Base-by-base conservation (phyloP, 176 grass and related monocot species). In the Pontederia crassipes region DNA sequence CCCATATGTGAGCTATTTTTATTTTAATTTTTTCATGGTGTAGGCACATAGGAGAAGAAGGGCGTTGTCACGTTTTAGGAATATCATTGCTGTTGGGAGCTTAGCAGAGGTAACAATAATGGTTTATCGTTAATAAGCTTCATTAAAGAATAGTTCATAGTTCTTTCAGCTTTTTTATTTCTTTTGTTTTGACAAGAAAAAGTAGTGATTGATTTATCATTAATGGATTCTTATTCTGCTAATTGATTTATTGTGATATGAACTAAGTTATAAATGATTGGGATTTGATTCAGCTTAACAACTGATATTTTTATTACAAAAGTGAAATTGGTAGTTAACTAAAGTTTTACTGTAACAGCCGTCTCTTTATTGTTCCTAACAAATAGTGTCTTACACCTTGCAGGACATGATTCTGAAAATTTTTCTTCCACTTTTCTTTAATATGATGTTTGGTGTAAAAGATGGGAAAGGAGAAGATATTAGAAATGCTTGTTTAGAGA, bases 401-500 rank as follows among this genome's bases (percentile, higher is more conserved):
- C 73, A 90, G 92, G 75, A 81, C 50, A 63, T 88, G 62, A 96
- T 49, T 57, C 74, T 80, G 75, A 96, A 85, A 88, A 71, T 96
- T 49, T 96, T 96, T 71, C 83, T 96, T 77, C 92, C 83, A 49
- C 75, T 96, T 55, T 77, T 96, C 77, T 96, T 96, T 70, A 88
- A 84, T 68, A 88, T 96, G 87, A 59, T 96, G 48, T 80, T 82
- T 51, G 83, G 88, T 46, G 75, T 89, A 49, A 87, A 88, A 96
- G 81, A 80, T 76, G 88, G 87, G 51, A 96, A 96, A 64, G 81
- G 86, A 15, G 83, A 88, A 69, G 83, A 96, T 53, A 64, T 96
- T 24, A 87, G 82, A 79, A 86, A 90, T 85, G 65, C 83, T 62
- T 90, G 83, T 75, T 58, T 90, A 59, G 87, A 82, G 74, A 96